Evolutionary conservation across 2,329 filamentous ascomycete genomes (phyloP), one percentile per base, ranked within the genome.

Genomic region (Celoporthe dispersa): DNA sequence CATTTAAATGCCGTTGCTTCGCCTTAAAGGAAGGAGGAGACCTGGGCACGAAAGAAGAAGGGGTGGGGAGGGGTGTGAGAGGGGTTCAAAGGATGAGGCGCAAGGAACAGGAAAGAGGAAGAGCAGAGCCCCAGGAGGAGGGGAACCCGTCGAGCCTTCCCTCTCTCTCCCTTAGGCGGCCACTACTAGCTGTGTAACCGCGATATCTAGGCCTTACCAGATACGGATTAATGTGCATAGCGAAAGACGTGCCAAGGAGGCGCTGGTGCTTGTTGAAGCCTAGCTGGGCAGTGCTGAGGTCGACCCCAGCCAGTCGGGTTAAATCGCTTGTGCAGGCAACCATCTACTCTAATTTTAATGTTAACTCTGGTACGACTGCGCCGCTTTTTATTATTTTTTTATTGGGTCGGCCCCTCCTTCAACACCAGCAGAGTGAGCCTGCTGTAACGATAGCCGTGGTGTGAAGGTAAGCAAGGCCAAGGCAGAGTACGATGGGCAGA

Each of bases 361-460:
- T 31, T 57, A 57, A 57, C 25, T 19, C n/a, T 31, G 25, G 28
- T 25, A 57, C 28, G 53, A 57, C 53, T 57, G 53, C 53, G 53
- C 53, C 53, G 53, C 53, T 31, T 57, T 55, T 55, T 48, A n/a
- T 48, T 44, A 19, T 48, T n/a, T 48, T 48, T 11, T 48, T n/a
- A 3, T 3, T 55, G 51, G 51, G 51, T 16, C n/a, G n/a, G 3
- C n/a, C 19, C 41, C 19, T 19, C 41, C 41, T 22, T 19, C 41
- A 39, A 39, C 37, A 39, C 4, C 37, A 39, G 41, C 41, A 44
- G n/a, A n/a, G n/a, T n/a, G n/a, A n/a, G n/a, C n/a, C n/a, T n/a
- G n/a, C n/a, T n/a, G n/a, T n/a, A 8, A 48, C 44, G 44, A 48
- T 48, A 48, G 44, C 44, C 19, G 44, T 19, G 22, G 2, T 3